These are phyloP conservation scores for Nymphaea thermarum DNA, from an alignment of 164 flowering plant species.

Conservation along the genomic window DNA sequence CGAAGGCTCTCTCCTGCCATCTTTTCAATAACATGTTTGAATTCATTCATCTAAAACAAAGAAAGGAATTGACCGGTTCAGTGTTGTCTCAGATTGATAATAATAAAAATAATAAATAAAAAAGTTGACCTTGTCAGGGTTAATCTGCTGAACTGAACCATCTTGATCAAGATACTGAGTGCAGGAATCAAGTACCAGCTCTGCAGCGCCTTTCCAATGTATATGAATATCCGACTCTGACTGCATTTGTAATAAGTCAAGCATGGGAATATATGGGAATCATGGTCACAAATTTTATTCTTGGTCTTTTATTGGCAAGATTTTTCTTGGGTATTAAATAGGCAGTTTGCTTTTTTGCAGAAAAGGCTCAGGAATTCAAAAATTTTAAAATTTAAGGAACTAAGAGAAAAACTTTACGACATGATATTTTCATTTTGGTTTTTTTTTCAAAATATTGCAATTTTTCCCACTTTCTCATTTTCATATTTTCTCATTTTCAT, in stretches of 20 bases:
- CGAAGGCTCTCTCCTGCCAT: conserved; percentile 85
- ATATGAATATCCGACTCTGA: conserved; percentile 56
- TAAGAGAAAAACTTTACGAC: no score
- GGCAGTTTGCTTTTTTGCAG: no score
- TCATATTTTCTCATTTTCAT: no score
- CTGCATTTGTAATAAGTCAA: conserved; percentile 20
- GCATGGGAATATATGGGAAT: neutral
- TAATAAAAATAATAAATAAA: neutral
- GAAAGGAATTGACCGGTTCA: neutral
- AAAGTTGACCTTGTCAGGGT: conserved; percentile 48
- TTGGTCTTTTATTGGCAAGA: no score
- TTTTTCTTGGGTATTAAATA: no score
- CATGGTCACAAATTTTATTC: neutral
- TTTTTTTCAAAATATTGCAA: no score
- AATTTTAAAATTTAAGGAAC: no score
- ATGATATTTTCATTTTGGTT: no score
- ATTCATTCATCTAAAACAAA: conserved; percentile 28
- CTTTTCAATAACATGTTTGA: conserved; percentile 56
- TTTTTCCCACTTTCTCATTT: no score
- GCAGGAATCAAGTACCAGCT: conserved; percentile 67
- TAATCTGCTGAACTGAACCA: conserved; percentile 26
- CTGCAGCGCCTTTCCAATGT: conserved; percentile 99
- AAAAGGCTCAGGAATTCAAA: no score
- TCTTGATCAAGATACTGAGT: conserved; percentile 41
- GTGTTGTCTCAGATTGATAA: neutral